A percentile compares a stretch with the other conserved stretches of the same genome.
phyloP scores from a whole-genome alignment of 495 filamentous ascomycete species.

The Neurospora terricola region DNA sequence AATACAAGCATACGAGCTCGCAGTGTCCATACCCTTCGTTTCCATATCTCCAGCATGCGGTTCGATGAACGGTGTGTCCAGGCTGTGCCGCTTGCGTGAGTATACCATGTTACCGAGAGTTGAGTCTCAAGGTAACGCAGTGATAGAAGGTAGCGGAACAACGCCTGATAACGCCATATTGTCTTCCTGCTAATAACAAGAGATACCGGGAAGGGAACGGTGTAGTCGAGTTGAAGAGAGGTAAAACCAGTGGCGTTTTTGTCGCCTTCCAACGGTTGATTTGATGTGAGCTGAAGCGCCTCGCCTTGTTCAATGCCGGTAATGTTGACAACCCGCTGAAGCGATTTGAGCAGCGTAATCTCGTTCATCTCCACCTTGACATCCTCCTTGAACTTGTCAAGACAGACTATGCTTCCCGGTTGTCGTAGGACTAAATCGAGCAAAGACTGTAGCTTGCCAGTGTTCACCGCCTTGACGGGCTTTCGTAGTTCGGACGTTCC shows the following conservation, averaged over 20 bases:
- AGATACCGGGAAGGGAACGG: conserved; percentile 91
- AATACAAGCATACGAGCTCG: conserved; percentile 93
- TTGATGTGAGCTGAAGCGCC: conserved; percentile 37
- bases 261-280: conserved; percentile 58
- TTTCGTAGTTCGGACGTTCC: conserved; percentile 80
- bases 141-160: conserved; percentile 86
- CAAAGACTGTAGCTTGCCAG: conserved; percentile 83
- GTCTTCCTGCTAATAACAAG: conserved; percentile 95
- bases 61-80: conserved; percentile 77
- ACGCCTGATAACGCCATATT: conserved; percentile 85
- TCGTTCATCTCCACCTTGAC: conserved; percentile 97
- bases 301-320: conserved; percentile 87
- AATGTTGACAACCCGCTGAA: conserved; percentile 93
- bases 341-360: conserved; percentile 76
- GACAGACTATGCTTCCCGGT: conserved; percentile 84
- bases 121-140: conserved; percentile 81
- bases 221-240: conserved; percentile 85
- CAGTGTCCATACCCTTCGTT: conserved; percentile 83
- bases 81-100: conserved; percentile 70
- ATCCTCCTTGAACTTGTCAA: conserved; percentile 96
- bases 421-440: conserved; percentile 91
- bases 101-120: conserved; percentile 77
- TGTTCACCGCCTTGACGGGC: conserved; percentile 77
- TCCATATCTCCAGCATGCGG: conserved; percentile 77
- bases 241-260: conserved; percentile 84